Conservation (phyloP, 1,284 basidiomycete genomes). For the Cutaneotrichosporon daszewskae region DNA sequence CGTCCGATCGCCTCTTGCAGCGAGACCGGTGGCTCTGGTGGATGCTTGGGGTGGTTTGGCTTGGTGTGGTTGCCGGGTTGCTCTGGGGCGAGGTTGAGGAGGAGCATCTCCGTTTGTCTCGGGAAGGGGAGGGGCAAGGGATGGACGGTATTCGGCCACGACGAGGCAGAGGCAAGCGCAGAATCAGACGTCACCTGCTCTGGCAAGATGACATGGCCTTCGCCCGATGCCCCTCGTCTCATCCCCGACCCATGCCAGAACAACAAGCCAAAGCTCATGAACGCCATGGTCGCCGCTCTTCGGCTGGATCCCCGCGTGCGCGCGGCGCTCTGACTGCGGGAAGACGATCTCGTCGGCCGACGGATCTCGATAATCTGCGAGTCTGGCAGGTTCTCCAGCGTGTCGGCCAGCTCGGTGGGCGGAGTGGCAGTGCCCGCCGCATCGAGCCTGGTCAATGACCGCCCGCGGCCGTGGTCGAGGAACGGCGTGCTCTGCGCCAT, state of each 20-base stretch:
- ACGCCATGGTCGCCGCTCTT: slow-evolving; percentile 43
- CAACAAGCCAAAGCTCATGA: slow-evolving; percentile 42
- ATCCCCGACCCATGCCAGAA: slow-evolving; percentile 15
- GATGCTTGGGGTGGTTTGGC: background rate
- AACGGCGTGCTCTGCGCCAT: slow-evolving; percentile 18
- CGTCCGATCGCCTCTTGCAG: slow-evolving; percentile 60
- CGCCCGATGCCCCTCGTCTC: too few relatives aligned
- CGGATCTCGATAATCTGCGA: slow-evolving; percentile 16
- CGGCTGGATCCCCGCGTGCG: slow-evolving; percentile 13
- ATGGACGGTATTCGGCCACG: background rate
- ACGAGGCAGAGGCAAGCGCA: too few relatives aligned
- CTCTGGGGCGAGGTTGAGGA: too few relatives aligned
- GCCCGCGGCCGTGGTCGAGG: slow-evolving; percentile 12
- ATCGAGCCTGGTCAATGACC: slow-evolving; percentile 5
- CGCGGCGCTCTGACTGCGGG: slow-evolving; percentile 10
- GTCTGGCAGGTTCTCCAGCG: slow-evolving; percentile 7
- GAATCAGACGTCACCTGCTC: too few relatives aligned
- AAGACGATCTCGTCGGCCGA: slow-evolving; percentile 1
- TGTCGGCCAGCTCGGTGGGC: slow-evolving; percentile 4
- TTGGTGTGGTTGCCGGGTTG: too few relatives aligned
- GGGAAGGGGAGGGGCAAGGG: slow-evolving; percentile 3
- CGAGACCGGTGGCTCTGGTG: background rate
- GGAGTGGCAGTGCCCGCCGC: slow-evolving; percentile 1
- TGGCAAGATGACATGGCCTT: too few relatives aligned
- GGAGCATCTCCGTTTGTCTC: background rate